Evolutionary conservation across 1,284 basidiomycete genomes (phyloP).

Genomic region (Porodaedalea pini): DNA sequence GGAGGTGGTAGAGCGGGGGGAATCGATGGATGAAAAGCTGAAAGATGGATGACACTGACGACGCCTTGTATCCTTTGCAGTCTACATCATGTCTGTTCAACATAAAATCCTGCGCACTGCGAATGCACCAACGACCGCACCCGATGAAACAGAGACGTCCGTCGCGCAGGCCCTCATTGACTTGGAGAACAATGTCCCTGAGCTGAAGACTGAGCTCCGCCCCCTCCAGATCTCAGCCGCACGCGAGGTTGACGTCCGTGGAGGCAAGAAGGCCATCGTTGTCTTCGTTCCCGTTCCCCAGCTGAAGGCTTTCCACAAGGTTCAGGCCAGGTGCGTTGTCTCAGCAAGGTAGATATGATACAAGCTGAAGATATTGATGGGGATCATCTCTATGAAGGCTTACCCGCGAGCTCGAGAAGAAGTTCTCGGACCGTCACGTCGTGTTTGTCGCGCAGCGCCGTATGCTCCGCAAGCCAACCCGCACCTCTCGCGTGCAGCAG

Average conservation of each 20-base stretch:
- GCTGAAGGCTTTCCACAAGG: conserved; percentile 98
- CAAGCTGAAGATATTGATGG: not conserved
- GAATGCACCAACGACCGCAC: conserved; percentile 86
- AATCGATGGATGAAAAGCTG: conserved; percentile 4
- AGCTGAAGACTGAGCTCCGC: conserved; percentile 95
- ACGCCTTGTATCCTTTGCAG: not conserved
- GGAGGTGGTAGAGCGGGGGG: not conserved
- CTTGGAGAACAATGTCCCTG: conserved; percentile 96
- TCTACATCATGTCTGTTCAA: conserved; percentile 57
- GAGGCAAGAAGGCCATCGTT: conserved; percentile 99
- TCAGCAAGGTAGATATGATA: not conserved
- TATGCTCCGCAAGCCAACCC: conserved; percentile 97
- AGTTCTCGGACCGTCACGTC: conserved; percentile 98
- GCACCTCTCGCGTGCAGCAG: conserved; percentile 89
- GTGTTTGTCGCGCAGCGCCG: conserved; percentile 98
- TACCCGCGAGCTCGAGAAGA: conserved; percentile 99
- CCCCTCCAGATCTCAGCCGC: conserved; percentile 97
- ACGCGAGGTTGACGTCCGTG: conserved; percentile 98
- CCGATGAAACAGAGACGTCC: conserved; percentile 89
- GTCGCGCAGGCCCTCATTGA: conserved; percentile 97
- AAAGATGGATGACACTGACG: not conserved
- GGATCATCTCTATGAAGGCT: conserved; percentile 52
- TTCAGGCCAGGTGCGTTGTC: conserved; percentile 86
- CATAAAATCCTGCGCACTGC: conserved; percentile 95
- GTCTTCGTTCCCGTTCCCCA: conserved; percentile 98